Evolutionary conservation across 116 monocot genomes (phyloP), one percentile per base, ranked within the genome.

Genomic region (Zostera marina): DNA sequence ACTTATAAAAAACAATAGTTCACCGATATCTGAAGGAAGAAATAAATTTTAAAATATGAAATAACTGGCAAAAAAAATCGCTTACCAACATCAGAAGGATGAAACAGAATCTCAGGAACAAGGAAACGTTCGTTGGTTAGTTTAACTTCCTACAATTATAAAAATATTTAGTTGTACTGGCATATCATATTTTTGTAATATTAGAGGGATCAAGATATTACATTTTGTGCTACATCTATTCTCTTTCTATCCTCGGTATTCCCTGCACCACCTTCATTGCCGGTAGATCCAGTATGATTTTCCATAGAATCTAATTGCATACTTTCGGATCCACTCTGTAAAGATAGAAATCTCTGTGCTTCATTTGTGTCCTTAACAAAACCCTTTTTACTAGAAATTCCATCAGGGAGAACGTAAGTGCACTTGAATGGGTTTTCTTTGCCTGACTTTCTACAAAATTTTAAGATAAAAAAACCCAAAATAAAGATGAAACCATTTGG

Each of bases 381-480:
- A 44, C 94, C 94, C 66, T 73, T 94, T 24, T 74, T 94, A 58
- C 80, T 58, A 51, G 76, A 72, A 42, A 94, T 63, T 64, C 94
- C 94, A 73, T 94, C 94, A 53, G 94, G 94, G 13, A 94, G 82
- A 71, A 94, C 82, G 74, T 88, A 94, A 5, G 85, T 85, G 70
- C 94, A 94, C 57, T 49, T 81, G 59, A 84, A 79, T 42, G 77
- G 79, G 63, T 88, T 88, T 45, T 85, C 82, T n/a, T 44, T 54
- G 43, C 61, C 63, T 56, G 44, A 10, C 57, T 42, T 53, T 49
- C 67, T 67, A 42, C 45, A 42, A 20, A 41, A 59, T 9, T 22
- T 41, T 0, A 19, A 11, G 21, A 11, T 3, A 11, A 11, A 42
- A 14, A 8, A 26, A 9, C 6, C 7, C 10, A 19, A 17, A 22